Conservation (phyloP, 164 flowering plant species). For the Akebia trifoliata region DNA sequence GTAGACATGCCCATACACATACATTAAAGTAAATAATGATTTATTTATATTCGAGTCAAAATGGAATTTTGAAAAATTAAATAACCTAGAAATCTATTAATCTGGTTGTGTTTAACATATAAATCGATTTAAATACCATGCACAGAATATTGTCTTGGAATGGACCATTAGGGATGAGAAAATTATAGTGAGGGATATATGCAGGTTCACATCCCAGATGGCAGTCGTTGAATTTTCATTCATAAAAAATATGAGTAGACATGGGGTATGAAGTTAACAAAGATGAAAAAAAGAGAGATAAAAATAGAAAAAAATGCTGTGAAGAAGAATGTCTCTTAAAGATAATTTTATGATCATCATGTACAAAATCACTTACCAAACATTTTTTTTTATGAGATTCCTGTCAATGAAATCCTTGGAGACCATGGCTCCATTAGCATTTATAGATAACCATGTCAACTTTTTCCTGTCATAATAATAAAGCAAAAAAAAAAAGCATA, state of each 20-base stretch:
- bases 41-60: too few species aligned
- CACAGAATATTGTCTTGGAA: neutral
- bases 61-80: too few species aligned
- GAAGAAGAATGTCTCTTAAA: neutral
- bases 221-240: neutral
- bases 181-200: neutral
- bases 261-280: too few species aligned
- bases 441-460: slow-evolving; percentile 74
- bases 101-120: too few species aligned
- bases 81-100: too few species aligned
- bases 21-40: too few species aligned
- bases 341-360: neutral
- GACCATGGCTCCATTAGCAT: slow-evolving; percentile 75
- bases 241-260: neutral
- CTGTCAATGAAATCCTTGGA: slow-evolving; percentile 66
- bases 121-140: too few species aligned
- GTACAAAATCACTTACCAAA: slow-evolving; percentile 49
- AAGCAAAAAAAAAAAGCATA: neutral
- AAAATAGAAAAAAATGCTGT: too few species aligned
- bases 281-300: too few species aligned
- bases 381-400: slow-evolving; percentile 53
- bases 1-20: too few species aligned
- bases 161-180: neutral
- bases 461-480: slow-evolving; percentile 58
- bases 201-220: neutral